Conservation (phyloP, 2,329 filamentous ascomycete genomes). For the Monascus ruber region DNA sequence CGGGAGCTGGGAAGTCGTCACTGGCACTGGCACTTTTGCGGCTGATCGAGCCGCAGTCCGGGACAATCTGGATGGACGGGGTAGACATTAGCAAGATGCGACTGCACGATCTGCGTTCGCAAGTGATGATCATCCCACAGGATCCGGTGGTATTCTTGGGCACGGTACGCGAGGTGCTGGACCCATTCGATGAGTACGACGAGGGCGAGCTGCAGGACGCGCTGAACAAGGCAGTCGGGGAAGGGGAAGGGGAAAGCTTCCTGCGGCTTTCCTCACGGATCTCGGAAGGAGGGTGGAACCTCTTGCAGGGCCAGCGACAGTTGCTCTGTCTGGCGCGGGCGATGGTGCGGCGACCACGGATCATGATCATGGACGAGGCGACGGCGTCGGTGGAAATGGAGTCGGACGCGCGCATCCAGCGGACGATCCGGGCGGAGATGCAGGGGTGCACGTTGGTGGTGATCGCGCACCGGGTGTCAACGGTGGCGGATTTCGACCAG, state of each 20-base stretch:
- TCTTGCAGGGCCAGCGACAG: slow-evolving; percentile 22
- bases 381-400: too few relatives aligned
- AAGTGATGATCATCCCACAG: slow-evolving; percentile 71
- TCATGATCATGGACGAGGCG: too few relatives aligned
- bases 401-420: too few relatives aligned
- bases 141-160: slow-evolving; percentile 75
- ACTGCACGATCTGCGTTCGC: slow-evolving; percentile 52
- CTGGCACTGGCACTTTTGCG: slow-evolving; percentile 21
- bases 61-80: slow-evolving; percentile 19
- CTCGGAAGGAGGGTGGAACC: slow-evolving; percentile 59
- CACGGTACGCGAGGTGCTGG: slow-evolving; percentile 63
- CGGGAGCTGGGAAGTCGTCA: slow-evolving; percentile 24
- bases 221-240: slow-evolving; percentile 39
- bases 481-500: too few relatives aligned
- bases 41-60: slow-evolving; percentile 15
- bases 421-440: too few relatives aligned
- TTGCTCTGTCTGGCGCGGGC: slow-evolving; percentile 20
- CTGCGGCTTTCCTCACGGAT: slow-evolving; percentile 50
- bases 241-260: slow-evolving; percentile 33
- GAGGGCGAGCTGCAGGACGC: slow-evolving; percentile 60
- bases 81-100: slow-evolving; percentile 38
- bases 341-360: not conserved
- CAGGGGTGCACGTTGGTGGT: too few relatives aligned
- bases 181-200: slow-evolving; percentile 60
- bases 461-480: too few relatives aligned